Base-by-base conservation (phyloP, 805 yeast genomes). In the Lachancea fermentati region DNA sequence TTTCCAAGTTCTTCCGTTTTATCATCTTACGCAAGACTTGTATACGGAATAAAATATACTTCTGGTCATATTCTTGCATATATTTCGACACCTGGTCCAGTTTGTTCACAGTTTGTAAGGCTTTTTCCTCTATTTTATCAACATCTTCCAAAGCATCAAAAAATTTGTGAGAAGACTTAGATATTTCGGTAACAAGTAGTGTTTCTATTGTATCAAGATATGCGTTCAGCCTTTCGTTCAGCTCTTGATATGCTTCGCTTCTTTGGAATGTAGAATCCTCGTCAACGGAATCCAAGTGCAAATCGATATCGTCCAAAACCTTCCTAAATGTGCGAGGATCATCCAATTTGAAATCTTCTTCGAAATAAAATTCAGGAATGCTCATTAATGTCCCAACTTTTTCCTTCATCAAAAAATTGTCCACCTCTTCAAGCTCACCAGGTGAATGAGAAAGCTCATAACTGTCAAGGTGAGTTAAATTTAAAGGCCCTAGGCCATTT, bases 171-270 rank as follows among this genome's bases (percentile, higher is more conserved):
- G 96, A 85, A 0, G 96, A 83, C 47, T 76, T 75, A 3, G 95
- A 82, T 24, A 93, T 87, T 60, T 88, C 96, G 30, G 76, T 71
- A 14, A 89, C 83, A 31, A 91, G 65, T 45, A 83, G 81, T 28
- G 85, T 69, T 62, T 91, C 98, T 1, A 91, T 87, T 0, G 79
- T 71, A 57, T 93, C 97, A 41, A 93, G 68, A 54, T 88, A 87
- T 62, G 79, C 79, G 3, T 93, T 84, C 25, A 91, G 66, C 54
- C 78, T 79, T 32, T 87, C 95, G 53, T 83, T 95, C 13, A 89
- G 60, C 7, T 78, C 68, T 52, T 76, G 75, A 48, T 77, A 71
- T 5, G 74, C 69, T 11, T 76, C 55, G 5, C 68, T 63, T 32
- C 71, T 69, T 9, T 51, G 41, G 36, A 59, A 15, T 49, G 58